Base-by-base conservation (phyloP, 768 basidiomycete genomes). In the Pleurotus pulmonarius region DNA sequence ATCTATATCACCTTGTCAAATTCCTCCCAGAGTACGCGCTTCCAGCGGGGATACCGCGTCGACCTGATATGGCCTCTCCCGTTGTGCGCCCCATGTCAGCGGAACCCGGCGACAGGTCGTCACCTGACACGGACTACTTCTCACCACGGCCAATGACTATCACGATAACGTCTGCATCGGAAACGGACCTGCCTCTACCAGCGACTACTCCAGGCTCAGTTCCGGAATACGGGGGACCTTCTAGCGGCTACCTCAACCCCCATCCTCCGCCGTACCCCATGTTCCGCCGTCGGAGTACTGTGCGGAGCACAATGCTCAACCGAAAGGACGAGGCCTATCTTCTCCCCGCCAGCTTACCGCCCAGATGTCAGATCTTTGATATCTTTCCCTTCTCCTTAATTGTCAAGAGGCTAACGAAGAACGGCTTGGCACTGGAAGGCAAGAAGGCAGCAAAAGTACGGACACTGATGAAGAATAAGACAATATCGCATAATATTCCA, bases 331-430 rank as follows among this genome's bases (percentile, higher is more conserved):
- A 83, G 55, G 64, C 61, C 18, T 73, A 72, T 58, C 69, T 87
- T 18, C 64, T 81, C 13, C 86, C 87, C 3, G 76, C 82, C 3
- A 69, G 69, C 40, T 75, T 76, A 66, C 86, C 87, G 2, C 86
- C 86, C 1, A 78, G 78, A 64, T 85, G 80, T 60, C 73, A 79
- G 51, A 37, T 85, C 40, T 81, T 86, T 56, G 87, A 89, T 63
- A 59, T 88, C 7, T 88, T 87, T 70, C 87, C 87, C 15, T 86
- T 89, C 68, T 87, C 87, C 29, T 67, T 87, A 3, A 61, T 86
- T 77, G 84, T 3, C 62, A 69, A 26, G 68, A 66, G 37, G 66
- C 39, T 87, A 38, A 73, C 77, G 6, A 72, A 75, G 58, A 65
- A 69, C 8, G 41, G 41, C 11, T 11, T 44, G 15, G 41, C n/a